A percentile compares a stretch with the other conserved stretches of the same genome.
Conservation (phyloP, 805 yeast genomes). For the Kockiozyma suomiensis region DNA sequence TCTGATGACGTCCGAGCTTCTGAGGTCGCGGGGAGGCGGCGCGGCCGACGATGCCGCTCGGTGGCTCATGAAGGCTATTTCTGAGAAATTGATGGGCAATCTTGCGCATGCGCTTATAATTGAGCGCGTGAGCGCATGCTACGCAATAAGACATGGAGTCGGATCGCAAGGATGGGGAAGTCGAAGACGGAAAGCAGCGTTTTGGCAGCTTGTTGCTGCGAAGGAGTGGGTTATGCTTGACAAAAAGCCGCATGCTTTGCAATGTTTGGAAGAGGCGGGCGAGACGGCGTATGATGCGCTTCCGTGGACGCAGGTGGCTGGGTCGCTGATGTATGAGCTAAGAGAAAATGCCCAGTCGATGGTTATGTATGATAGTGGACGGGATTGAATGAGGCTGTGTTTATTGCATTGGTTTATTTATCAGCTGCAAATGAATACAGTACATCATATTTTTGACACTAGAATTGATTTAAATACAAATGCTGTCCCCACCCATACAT, state of each 20-base stretch:
- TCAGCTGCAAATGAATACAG: not conserved
- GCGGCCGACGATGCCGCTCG: conserved; percentile 51
- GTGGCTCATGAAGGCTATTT: conserved; percentile 51
- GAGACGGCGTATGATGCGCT: conserved; percentile 40
- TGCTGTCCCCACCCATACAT: too few species aligned
- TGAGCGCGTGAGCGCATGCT: conserved; percentile 60
- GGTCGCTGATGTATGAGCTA: conserved; percentile 26
- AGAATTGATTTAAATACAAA: too few species aligned
- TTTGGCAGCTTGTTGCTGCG: conserved; percentile 77
- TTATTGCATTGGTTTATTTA: not conserved
- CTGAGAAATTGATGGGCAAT: conserved; percentile 44
- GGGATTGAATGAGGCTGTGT: not conserved
- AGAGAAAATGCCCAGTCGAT: conserved; percentile 26
- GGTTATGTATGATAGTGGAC: conserved; percentile 30
- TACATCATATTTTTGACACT: not conserved
- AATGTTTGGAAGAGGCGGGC: conserved; percentile 40
- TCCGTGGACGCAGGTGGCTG: conserved; percentile 30
- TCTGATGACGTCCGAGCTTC: conserved; percentile 70
- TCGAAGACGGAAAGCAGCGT: conserved; percentile 69
- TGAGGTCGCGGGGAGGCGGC: conserved; percentile 49
- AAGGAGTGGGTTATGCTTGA: conserved; percentile 60
- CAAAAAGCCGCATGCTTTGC: conserved; percentile 38
- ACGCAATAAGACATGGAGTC: conserved; percentile 39
- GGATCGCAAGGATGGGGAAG: conserved; percentile 43
- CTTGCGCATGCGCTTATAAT: conserved; percentile 55